Evolutionary conservation across 306 rosid genomes (phyloP).

Genomic region (Fragaria ananassa): DNA sequence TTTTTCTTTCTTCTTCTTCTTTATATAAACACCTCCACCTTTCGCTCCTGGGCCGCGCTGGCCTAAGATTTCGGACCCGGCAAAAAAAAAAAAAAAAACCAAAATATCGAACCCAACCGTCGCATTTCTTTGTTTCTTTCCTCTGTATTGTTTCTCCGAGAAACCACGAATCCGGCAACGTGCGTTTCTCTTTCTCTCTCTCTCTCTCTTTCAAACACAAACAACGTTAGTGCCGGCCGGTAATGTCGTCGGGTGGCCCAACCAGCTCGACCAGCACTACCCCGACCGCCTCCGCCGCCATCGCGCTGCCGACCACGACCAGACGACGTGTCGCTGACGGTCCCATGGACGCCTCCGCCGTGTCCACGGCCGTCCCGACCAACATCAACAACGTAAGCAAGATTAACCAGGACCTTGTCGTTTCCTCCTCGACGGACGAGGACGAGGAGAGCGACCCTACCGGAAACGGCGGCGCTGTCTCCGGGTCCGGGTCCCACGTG

Average conservation of each 20-base stretch:
- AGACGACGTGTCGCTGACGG: slow-evolving; percentile 28
- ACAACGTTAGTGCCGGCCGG: slow-evolving; percentile 11
- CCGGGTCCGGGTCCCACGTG: slow-evolving; percentile 33
- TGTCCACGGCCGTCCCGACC: slow-evolving; percentile 48
- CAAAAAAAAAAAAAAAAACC: background rate
- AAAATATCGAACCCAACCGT: background rate
- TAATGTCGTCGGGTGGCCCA: slow-evolving; percentile 32
- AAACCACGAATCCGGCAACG: background rate
- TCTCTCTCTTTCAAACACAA: background rate
- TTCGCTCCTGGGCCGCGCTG: slow-evolving; percentile 4
- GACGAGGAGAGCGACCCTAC: slow-evolving; percentile 36
- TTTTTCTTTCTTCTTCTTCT: no score
- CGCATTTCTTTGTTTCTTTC: background rate
- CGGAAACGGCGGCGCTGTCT: slow-evolving; percentile 18
- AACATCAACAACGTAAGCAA: background rate
- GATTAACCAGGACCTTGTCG: background rate
- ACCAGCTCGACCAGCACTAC: slow-evolving; percentile 11
- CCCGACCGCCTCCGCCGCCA: background rate
- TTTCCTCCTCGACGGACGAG: slow-evolving; percentile 28
- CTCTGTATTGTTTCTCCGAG: background rate
- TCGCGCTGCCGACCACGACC: slow-evolving; percentile 25
- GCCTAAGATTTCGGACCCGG: slow-evolving; percentile 7
- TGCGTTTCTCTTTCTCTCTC: no score
- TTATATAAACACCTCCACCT: background rate
- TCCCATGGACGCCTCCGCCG: slow-evolving; percentile 49